Evolutionary conservation across 164 flowering plant species (phyloP).

Genomic region (Dillenia turbinata): DNA sequence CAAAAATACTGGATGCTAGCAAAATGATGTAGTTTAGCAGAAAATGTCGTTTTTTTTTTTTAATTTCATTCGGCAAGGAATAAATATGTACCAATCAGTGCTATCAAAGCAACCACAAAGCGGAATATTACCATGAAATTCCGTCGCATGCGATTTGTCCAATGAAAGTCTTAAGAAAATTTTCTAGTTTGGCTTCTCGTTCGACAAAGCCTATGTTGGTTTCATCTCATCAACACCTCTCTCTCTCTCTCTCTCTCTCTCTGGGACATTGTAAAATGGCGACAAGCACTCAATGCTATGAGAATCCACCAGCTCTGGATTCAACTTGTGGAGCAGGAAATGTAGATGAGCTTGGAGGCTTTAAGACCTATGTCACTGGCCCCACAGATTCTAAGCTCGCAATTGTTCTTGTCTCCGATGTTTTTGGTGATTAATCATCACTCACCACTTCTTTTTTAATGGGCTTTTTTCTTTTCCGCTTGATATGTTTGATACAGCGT

Average conservation of each 20-base stretch:
- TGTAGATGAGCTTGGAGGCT: conserved; percentile 28
- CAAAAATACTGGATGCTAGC: too few species aligned
- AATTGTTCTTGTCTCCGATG: conserved; percentile 26
- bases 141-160: background rate
- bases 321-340: conserved; percentile 20
- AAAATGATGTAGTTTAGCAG: too few species aligned
- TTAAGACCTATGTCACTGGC: conserved; percentile 22
- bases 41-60: too few species aligned
- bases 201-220: background rate
- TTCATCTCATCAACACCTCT: background rate
- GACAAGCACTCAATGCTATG: conserved; percentile 24
- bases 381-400: conserved; percentile 23
- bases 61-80: too few species aligned
- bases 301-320: conserved; percentile 25
- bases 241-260: too few species aligned
- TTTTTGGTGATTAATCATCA: conserved; percentile 18
- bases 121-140: background rate
- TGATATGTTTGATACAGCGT: conserved; percentile 1
- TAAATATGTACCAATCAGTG: too few species aligned
- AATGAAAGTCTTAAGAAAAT: background rate
- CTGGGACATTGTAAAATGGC: too few species aligned
- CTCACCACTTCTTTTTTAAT: too few species aligned
- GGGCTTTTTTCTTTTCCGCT: background rate
- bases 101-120: conserved; percentile 5
- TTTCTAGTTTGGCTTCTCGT: background rate